Evolutionary conservation across 2,329 filamentous ascomycete species (phyloP).

Genomic region (Grosmannia serpens): DNA sequence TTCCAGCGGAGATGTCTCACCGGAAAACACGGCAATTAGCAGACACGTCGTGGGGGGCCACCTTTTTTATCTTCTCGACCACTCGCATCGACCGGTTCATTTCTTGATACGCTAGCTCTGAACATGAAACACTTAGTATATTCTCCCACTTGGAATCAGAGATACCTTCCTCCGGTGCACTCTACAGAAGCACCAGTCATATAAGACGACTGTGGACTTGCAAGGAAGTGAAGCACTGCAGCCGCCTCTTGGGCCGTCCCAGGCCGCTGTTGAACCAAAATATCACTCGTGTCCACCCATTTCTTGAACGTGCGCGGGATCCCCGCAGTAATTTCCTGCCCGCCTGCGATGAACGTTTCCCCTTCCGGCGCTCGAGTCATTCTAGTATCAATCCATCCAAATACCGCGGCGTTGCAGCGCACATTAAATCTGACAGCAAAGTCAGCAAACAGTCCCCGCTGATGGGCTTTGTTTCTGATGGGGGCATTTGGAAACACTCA

Average conservation of each 20-base stretch:
- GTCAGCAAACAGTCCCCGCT: no score
- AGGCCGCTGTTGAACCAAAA: neutral
- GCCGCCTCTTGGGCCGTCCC: neutral
- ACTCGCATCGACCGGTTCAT: no score
- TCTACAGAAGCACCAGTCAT: neutral
- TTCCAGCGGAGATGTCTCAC: neutral
- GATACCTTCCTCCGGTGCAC: neutral
- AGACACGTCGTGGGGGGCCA: no score
- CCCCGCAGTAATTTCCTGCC: neutral
- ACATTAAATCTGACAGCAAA: neutral
- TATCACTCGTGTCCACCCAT: neutral
- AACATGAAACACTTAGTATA: no score
- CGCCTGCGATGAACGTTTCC: neutral
- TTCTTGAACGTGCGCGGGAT: neutral
- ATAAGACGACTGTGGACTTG: neutral
- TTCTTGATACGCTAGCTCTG: no score
- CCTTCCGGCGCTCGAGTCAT: neutral
- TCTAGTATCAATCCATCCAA: neutral
- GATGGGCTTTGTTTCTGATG: no score
- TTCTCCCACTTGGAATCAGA: neutral
- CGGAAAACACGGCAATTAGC: no score
- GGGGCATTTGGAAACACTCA: no score
- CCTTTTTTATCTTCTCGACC: no score
- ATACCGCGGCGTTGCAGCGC: neutral
- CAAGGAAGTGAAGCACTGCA: neutral